Conservation (phyloP, 176 grass and related monocot genomes). For the Eremochloa ophiuroides region DNA sequence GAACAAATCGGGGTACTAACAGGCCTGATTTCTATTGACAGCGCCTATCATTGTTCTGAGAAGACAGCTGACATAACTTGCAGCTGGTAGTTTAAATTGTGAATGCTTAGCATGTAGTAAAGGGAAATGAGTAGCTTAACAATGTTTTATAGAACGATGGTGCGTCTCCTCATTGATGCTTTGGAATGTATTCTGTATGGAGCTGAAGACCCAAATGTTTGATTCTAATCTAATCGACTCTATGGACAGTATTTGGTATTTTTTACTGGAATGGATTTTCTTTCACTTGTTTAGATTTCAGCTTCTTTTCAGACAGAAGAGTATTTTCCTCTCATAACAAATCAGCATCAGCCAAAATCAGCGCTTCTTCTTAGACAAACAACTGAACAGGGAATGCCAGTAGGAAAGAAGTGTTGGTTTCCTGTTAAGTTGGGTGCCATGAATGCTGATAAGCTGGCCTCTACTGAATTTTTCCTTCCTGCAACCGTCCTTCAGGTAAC, state of each 20-base stretch:
- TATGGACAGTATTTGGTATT: background rate
- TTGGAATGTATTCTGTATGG: conserved; percentile 24
- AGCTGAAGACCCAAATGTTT: background rate
- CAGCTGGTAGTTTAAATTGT: conserved; percentile 14
- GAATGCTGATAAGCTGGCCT: background rate
- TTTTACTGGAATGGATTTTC: background rate
- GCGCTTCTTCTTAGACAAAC: no score
- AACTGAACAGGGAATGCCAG: background rate
- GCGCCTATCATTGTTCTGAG: conserved; percentile 5
- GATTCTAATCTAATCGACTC: background rate
- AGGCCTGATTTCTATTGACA: conserved; percentile 18
- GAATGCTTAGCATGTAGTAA: conserved; percentile 33
- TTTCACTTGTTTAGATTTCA: no score
- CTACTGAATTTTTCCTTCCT: background rate
- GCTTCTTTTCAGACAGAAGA: no score
- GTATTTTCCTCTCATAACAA: no score
- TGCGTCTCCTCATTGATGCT: background rate
- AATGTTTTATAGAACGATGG: background rate
- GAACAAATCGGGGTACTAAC: conserved; percentile 30
- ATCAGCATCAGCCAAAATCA: no score
- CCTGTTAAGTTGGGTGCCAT: background rate
- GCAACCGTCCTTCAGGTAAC: background rate
- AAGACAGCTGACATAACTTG: conserved; percentile 16
- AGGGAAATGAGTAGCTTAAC: conserved; percentile 13
- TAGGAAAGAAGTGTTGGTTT: background rate